A percentile compares a stretch with the other conserved stretches of the same genome.
These are phyloP conservation scores for Mallotus nudiflorus DNA, from an alignment of 345 rosid genomes.

Conservation along the genomic window DNA sequence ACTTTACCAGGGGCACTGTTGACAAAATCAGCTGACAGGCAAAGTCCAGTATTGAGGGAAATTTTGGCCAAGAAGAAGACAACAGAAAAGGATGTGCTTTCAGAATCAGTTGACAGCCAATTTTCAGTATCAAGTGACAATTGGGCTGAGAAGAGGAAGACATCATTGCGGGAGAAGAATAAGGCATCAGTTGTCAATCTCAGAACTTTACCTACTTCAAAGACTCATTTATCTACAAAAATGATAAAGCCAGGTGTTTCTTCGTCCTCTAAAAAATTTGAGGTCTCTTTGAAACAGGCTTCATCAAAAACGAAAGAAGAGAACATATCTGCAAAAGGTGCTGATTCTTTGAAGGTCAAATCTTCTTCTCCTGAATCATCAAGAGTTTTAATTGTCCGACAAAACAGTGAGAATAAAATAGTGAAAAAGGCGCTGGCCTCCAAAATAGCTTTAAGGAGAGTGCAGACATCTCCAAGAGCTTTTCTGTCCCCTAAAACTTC, in stretches of 20 bases:
- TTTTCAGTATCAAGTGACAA: conserved; percentile 5
- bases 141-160: conserved; percentile 8
- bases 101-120: conserved; percentile 21
- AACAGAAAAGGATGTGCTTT: not conserved
- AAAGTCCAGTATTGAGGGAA: conserved; percentile 14
- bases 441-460: conserved; percentile 35
- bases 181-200: conserved; percentile 11
- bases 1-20: not conserved
- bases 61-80: conserved; percentile 14
- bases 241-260: conserved; percentile 26
- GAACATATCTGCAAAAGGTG: conserved; percentile 27
- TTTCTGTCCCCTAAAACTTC: conserved; percentile 17
- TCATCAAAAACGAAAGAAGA: conserved; percentile 37
- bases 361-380: conserved; percentile 31
- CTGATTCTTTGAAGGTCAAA: conserved; percentile 38
- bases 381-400: conserved; percentile 26
- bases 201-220: conserved; percentile 12
- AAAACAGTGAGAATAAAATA: conserved; percentile 30
- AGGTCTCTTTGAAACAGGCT: conserved; percentile 28
- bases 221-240: conserved; percentile 5
- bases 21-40: conserved; percentile 17
- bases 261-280: conserved; percentile 26
- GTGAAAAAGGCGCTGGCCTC: conserved; percentile 28
- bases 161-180: not conserved
- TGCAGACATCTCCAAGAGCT: conserved; percentile 14